Base-by-base conservation (phyloP, 2,329 filamentous ascomycete genomes). In the Acarospora socialis region DNA sequence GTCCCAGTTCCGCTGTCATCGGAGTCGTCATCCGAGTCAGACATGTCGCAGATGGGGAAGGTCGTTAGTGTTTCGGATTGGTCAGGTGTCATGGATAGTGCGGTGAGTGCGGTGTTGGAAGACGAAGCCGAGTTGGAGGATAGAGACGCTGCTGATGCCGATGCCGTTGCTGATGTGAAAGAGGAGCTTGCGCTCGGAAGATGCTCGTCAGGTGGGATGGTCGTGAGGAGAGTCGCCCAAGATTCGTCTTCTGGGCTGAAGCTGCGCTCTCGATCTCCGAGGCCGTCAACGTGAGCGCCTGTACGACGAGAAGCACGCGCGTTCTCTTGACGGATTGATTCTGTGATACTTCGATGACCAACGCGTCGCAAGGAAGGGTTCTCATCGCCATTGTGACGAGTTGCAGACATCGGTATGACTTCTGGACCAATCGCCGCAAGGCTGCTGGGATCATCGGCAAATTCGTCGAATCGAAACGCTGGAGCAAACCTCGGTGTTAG, bases 191-290 rank as follows among this genome's bases (percentile, higher is more conserved):
- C 70, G 44, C 80, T 92, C 1, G 84, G 82, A 3, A 81, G 68
- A 39, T 81, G 77, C 10, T 78, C 74, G 51, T 93, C 84, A 1
- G 82, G 81, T 0, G 80, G 77, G 38, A 94, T 68, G 0, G 81
- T 92, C 5, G 70, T 77, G 35, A 84, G 62, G 32, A 94, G 72
- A 3, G 76, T 82, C 37, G 87, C 78, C 86, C 86, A 94, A 1
- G 65, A 63, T 30, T 67, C 65, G 30, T 62, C 59, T 4, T 78
- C 77, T 1, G 78, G 77, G 48, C 77, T 84, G n/a, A 82, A 59
- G 52, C 83, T 92, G 44, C 83, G 73, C 40, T 82, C 72, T 36
- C 84, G 78, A 54, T 93, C 83, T 21, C 83, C 84, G 10, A 93
- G 67, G 3, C 83, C 83, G 53, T 92, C 77, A 1, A 78, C 40